Evolutionary conservation across 2,329 filamentous ascomycete genomes (phyloP).

Genomic region (Amylocarpus encephaloides): DNA sequence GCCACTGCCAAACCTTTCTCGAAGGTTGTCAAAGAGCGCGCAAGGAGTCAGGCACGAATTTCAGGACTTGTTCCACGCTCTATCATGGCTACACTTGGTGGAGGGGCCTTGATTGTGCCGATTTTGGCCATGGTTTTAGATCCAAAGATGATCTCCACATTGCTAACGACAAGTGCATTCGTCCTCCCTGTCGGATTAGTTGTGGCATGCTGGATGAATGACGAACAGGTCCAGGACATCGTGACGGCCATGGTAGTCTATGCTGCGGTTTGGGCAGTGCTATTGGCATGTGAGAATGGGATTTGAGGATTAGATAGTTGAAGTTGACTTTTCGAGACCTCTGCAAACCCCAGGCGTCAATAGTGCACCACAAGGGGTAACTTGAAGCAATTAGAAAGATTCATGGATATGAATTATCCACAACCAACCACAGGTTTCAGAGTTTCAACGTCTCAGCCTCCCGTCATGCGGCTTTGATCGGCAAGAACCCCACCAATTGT

Average conservation of each 20-base stretch:
- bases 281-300: not conserved
- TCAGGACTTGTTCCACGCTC: not conserved
- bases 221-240: slow-evolving; percentile 1
- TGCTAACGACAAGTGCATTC: slow-evolving; percentile 5
- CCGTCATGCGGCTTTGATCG: slow-evolving; percentile 1
- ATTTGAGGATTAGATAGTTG: not conserved
- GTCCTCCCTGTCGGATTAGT: slow-evolving; percentile 2
- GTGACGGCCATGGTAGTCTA: not conserved
- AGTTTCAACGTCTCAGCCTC: not conserved
- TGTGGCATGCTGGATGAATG: slow-evolving; percentile 1
- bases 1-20: not conserved
- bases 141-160: not conserved
- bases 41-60: not conserved
- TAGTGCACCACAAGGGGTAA: not conserved
- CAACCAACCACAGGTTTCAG: not conserved
- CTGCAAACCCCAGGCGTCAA: not conserved
- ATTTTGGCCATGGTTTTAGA: slow-evolving; percentile 1
- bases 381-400: not conserved
- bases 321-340: not conserved
- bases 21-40: not conserved
- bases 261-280: slow-evolving; percentile 1
- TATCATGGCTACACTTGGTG: not conserved
- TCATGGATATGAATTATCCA: not conserved
- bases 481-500: slow-evolving; percentile 2
- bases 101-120: not conserved